Evolutionary conservation across 2,329 filamentous ascomycete species (phyloP).

Genomic region (Alternaria dauci): DNA sequence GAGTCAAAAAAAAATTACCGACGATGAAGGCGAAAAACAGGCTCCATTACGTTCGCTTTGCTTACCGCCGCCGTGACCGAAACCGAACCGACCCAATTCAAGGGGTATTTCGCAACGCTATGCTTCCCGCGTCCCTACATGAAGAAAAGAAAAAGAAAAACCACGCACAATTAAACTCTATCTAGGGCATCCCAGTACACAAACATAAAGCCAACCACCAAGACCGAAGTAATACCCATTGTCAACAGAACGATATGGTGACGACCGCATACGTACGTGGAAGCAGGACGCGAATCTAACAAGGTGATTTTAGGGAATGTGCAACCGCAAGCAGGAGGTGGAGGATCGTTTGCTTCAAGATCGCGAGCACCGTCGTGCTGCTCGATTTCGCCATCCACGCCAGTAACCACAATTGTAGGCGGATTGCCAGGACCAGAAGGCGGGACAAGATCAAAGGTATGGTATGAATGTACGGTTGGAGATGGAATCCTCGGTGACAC

Average conservation of each 20-base stretch:
- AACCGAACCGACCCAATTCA: conserved; percentile 8
- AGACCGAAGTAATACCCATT: conserved; percentile 5
- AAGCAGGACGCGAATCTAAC: not conserved
- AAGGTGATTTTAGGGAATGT: not conserved
- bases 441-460: conserved; percentile 6
- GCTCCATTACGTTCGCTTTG: conserved; percentile 7
- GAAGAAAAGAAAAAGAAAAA: not conserved
- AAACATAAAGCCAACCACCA: conserved; percentile 10
- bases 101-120: conserved; percentile 24
- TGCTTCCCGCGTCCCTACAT: conserved; percentile 11
- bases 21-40: not conserved
- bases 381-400: not conserved
- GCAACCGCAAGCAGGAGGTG: not conserved
- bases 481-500: not conserved
- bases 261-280: not conserved
- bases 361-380: conserved; percentile 8
- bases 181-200: conserved; percentile 5
- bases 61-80: conserved; percentile 4
- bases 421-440: not conserved
- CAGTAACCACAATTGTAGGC: not conserved
- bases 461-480: conserved; percentile 4
- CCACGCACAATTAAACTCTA: conserved; percentile 6
- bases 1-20: conserved; percentile 11
- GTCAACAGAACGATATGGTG: not conserved
- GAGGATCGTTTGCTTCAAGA: conserved; percentile 10